Base-by-base conservation (phyloP, 2,329 filamentous ascomycete genomes). In the Penicillium sp. region DNA sequence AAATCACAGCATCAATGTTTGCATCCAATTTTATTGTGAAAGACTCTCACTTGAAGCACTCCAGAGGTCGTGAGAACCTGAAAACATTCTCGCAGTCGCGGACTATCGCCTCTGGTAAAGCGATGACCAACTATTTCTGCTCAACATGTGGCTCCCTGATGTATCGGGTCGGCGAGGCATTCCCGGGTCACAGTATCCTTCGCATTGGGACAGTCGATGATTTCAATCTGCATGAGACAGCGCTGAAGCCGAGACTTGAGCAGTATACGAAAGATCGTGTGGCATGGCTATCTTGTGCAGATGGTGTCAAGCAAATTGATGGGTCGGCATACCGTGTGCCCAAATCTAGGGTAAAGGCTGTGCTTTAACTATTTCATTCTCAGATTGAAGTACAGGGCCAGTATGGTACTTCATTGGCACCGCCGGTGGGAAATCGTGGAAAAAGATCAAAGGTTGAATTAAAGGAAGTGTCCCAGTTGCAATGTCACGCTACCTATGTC, bases 41-140 rank as follows among this genome's bases (percentile, higher is more conserved):
- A 10, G 75, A 83, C 63, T 62, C 65, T 0, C 54, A 78, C 53
- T 59, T 85, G 0, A 75, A 66, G 44, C 78, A 83, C 59, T 9
- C 81, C 0, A 80, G 83, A 11, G 83, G 84, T 8, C 68, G 71
- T 4, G 78, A 82, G 0, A 79, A 77, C 27, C 73, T 86, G 11
- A 81, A 67, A 16, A 58, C 63, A 1, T 86, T 71, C 53, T 59
- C 63, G 4, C 79, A 85, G 59, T 62, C 61, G 2, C 63, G 71
- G n/a, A 84, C 82, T 0, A 77, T 83, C 39, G 72, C 57, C 0
- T 74, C 76, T 0, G 75, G 75, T 3, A 75, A 78, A 50, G 67
- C 46, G 6, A 88, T 88, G 84, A 81, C 80, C 7, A 87, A 87
- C 62, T 74, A 77, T 63, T 88, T 88, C 68, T 88, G 85, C 59